phyloP scores from a whole-genome alignment of 345 rosid genomes.

The Raphanus raphanistrum region DNA sequence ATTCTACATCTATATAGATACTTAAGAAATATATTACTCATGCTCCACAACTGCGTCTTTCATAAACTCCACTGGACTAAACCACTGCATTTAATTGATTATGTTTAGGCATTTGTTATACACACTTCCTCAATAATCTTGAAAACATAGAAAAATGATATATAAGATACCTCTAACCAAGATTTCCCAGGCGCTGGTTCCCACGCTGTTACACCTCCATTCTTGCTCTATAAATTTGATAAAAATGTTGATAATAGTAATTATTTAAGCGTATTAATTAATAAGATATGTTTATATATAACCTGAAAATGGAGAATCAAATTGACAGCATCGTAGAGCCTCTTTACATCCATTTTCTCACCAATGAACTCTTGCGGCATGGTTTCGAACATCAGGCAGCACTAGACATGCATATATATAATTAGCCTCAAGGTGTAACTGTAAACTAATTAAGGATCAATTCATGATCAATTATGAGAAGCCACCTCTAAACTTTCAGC shows the following conservation, averaged over 20 bases:
- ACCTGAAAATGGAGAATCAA: background rate
- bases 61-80: constrained; percentile 24
- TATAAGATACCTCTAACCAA: background rate
- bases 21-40: constrained; percentile 6
- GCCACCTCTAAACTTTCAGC: background rate
- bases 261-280: background rate
- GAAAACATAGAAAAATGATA: background rate
- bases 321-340: background rate
- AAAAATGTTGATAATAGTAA: background rate
- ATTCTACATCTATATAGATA: background rate
- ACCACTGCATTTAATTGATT: constrained; percentile 13
- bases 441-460: background rate
- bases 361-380: background rate
- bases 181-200: background rate
- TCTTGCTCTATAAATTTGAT: background rate
- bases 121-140: background rate
- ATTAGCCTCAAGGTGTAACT: background rate
- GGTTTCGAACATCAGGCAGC: background rate
- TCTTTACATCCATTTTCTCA: background rate
- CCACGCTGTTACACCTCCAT: background rate
- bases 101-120: background rate
- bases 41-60: constrained; percentile 20
- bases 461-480: background rate
- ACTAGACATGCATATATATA: background rate
- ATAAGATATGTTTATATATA: background rate